phyloP scores from a whole-genome alignment of 768 basidiomycete species.

The Tricholoma furcatifolium region DNA sequence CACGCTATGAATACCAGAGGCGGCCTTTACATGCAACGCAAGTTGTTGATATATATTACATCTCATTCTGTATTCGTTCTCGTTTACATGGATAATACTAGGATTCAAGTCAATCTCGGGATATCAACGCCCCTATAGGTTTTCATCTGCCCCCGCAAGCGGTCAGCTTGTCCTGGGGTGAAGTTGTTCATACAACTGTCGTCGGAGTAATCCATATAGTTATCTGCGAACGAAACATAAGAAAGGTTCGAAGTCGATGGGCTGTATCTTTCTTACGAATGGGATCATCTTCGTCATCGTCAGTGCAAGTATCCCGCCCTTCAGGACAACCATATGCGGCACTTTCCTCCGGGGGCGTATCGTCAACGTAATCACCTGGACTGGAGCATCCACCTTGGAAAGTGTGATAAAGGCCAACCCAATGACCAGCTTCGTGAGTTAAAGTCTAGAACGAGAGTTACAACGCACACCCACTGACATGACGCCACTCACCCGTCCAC shows the following conservation, averaged over 20 bases:
- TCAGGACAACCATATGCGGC: constrained; percentile 37
- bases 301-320: constrained; percentile 29
- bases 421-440: constrained; percentile 56
- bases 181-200: constrained; percentile 48
- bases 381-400: constrained; percentile 47
- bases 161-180: constrained; percentile 38
- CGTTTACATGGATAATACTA: constrained; percentile 1
- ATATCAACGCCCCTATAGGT: constrained; percentile 38
- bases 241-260: background rate
- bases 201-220: constrained; percentile 49
- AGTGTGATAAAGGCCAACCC: constrained; percentile 57
- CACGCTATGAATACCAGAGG: background rate
- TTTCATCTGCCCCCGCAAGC: constrained; percentile 35
- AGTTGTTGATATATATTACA: constrained; percentile 1
- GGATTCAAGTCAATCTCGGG: constrained; percentile 13
- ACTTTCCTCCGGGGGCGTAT: constrained; percentile 41
- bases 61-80: background rate
- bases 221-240: constrained; percentile 22
- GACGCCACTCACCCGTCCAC: constrained; percentile 23
- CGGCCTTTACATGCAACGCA: background rate
- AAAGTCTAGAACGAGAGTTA: constrained; percentile 33
- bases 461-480: constrained; percentile 9
- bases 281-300: constrained; percentile 29
- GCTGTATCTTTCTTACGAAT: constrained; percentile 26
- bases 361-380: constrained; percentile 38